Evolutionary conservation across 106 monocot species (phyloP).

Genomic region (Xerophyta viscosa): DNA sequence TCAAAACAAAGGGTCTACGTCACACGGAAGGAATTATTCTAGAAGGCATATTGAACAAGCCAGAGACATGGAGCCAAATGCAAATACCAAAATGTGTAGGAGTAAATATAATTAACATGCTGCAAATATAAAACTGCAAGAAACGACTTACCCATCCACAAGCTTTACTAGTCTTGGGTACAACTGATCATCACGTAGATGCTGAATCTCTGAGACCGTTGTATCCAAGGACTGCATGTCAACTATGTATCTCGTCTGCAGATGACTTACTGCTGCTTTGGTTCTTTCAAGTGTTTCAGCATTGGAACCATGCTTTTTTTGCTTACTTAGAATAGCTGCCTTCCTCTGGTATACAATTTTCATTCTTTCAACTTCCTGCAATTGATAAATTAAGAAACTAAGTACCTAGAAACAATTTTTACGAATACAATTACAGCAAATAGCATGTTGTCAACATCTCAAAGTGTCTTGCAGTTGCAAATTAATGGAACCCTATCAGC

Average conservation of each 20-base stretch:
- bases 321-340: conserved; percentile 54
- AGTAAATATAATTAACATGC: not conserved
- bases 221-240: conserved; percentile 96
- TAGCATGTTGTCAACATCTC: too few species aligned
- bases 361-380: conserved; percentile 71
- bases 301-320: conserved; percentile 52
- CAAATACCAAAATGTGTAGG: not conserved
- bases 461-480: too few species aligned
- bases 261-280: conserved; percentile 76
- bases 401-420: too few species aligned
- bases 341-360: conserved; percentile 88
- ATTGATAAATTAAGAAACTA: not conserved
- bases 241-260: conserved; percentile 87
- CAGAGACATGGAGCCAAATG: not conserved
- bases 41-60: too few species aligned
- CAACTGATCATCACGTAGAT: conserved; percentile 62
- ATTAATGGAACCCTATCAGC: too few species aligned
- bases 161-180: conserved; percentile 69
- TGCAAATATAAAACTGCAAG: not conserved
- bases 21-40: too few species aligned
- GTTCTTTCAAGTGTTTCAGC: conserved; percentile 54
- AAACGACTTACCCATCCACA: conserved; percentile 59
- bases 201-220: conserved; percentile 85
- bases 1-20: too few species aligned
- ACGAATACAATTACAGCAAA: too few species aligned